Evolutionary conservation across 495 filamentous ascomycete genomes (phyloP).

Genomic region (Lasiosphaeriaceae sp.): DNA sequence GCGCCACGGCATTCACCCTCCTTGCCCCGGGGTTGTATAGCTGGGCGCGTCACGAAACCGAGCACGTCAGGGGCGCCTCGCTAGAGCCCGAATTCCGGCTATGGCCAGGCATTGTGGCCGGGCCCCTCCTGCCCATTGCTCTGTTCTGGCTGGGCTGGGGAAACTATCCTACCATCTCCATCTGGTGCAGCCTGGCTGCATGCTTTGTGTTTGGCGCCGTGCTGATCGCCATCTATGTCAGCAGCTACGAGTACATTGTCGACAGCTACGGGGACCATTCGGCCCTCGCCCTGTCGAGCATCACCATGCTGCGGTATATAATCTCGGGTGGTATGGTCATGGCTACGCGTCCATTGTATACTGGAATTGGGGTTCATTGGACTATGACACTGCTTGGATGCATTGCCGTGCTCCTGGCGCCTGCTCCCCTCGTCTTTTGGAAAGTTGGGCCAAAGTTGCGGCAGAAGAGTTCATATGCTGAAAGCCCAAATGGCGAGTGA

Average conservation of each 20-base stretch:
- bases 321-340: slow-evolving; percentile 48
- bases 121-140: slow-evolving; percentile 50
- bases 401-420: slow-evolving; percentile 18
- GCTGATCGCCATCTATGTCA: slow-evolving; percentile 41
- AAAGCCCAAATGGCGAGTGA: not conserved
- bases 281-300: slow-evolving; percentile 43
- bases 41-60: slow-evolving; percentile 48
- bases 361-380: slow-evolving; percentile 33
- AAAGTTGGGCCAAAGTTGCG: slow-evolving; percentile 22
- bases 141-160: slow-evolving; percentile 66
- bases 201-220: slow-evolving; percentile 31
- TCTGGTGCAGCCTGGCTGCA: slow-evolving; percentile 26
- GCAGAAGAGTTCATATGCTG: slow-evolving; percentile 24
- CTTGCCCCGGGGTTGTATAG: slow-evolving; percentile 53
- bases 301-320: slow-evolving; percentile 49
- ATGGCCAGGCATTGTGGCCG: slow-evolving; percentile 56
- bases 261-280: slow-evolving; percentile 49
- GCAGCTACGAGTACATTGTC: slow-evolving; percentile 54
- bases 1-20: slow-evolving; percentile 43
- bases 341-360: slow-evolving; percentile 33
- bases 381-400: slow-evolving; percentile 33
- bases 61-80: slow-evolving; percentile 23
- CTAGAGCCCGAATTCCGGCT: slow-evolving; percentile 53
- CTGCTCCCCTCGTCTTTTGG: slow-evolving; percentile 25
- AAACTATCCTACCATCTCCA: slow-evolving; percentile 44